Evolutionary conservation across 192 early-diverging fungal species (phyloP).

Genomic region (Diversispora epigaea): DNA sequence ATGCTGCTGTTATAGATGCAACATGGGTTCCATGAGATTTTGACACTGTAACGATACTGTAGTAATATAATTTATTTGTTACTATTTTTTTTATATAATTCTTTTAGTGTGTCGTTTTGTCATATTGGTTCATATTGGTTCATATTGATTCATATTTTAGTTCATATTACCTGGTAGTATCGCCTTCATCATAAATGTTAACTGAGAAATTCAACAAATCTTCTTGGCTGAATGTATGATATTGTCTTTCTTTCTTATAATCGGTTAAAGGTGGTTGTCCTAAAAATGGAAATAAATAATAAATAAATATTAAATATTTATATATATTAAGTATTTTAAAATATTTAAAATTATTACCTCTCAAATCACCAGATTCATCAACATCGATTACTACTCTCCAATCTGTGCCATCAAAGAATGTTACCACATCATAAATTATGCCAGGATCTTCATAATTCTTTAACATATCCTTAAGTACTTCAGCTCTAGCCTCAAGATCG

Average conservation of each 20-base stretch:
- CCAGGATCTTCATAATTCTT: slow-evolving; percentile 78
- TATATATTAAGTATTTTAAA: not conserved
- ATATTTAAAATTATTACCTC: slow-evolving; percentile 35
- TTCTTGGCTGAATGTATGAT: slow-evolving; percentile 70
- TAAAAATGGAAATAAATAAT: slow-evolving; percentile 9
- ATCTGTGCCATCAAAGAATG: slow-evolving; percentile 84
- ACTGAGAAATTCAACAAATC: slow-evolving; percentile 85
- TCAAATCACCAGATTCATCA: slow-evolving; percentile 75
- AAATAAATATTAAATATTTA: not conserved
- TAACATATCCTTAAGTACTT: slow-evolving; percentile 59
- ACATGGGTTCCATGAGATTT: slow-evolving; percentile 95
- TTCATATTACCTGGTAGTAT: slow-evolving; percentile 53
- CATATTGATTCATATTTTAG: not conserved
- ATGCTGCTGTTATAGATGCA: slow-evolving; percentile 86
- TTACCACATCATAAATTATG: slow-evolving; percentile 73
- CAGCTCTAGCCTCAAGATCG: slow-evolving; percentile 66
- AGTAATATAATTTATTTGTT: not conserved
- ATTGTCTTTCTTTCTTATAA: slow-evolving; percentile 71
- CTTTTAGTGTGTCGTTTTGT: not conserved
- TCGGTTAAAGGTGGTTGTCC: slow-evolving; percentile 64
- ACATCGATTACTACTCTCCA: slow-evolving; percentile 86
- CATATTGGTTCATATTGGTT: not conserved
- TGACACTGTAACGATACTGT: slow-evolving; percentile 75
- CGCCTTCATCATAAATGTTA: slow-evolving; percentile 89
- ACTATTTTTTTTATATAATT: not conserved